These are phyloP conservation scores for Emmonsiellopsis sp. DNA, from an alignment of 2,329 filamentous ascomycete genomes.

Conservation along the genomic window DNA sequence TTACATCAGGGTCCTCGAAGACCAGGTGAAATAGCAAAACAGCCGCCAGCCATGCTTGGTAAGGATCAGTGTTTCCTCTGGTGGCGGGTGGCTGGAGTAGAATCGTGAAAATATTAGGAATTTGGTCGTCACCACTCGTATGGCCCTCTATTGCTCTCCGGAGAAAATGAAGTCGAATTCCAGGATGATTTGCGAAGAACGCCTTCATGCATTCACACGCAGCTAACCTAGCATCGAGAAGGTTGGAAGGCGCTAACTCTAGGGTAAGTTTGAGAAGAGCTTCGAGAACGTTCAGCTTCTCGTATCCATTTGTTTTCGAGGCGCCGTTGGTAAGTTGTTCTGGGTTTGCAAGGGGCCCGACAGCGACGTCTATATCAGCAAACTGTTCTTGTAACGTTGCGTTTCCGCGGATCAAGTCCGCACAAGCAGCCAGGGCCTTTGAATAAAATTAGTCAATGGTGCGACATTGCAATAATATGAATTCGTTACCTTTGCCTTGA, in stretches of 20 bases:
- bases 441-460: slow-evolving; percentile 4
- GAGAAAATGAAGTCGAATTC: slow-evolving; percentile 78
- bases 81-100: slow-evolving; percentile 59
- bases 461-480: neutral
- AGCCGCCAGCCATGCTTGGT: slow-evolving; percentile 81
- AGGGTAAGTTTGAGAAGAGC: slow-evolving; percentile 77
- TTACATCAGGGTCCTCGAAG: slow-evolving; percentile 69
- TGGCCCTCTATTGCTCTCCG: slow-evolving; percentile 83
- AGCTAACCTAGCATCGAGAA: slow-evolving; percentile 73
- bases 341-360: slow-evolving; percentile 18
- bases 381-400: slow-evolving; percentile 74
- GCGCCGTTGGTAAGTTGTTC: slow-evolving; percentile 25
- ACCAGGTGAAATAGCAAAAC: slow-evolving; percentile 79
- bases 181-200: slow-evolving; percentile 73
- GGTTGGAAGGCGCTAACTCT: slow-evolving; percentile 53
- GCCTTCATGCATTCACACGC: slow-evolving; percentile 87
- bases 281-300: slow-evolving; percentile 81
- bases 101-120: slow-evolving; percentile 79
- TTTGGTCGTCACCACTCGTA: slow-evolving; percentile 64
- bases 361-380: slow-evolving; percentile 67
- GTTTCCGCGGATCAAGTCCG: slow-evolving; percentile 80
- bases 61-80: slow-evolving; percentile 63
- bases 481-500: slow-evolving; percentile 63
- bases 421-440: slow-evolving; percentile 72
- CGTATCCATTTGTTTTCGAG: slow-evolving; percentile 37